Evolutionary conservation across 805 yeast genomes (phyloP).

Genomic region (Saccharomyces paradoxus): DNA sequence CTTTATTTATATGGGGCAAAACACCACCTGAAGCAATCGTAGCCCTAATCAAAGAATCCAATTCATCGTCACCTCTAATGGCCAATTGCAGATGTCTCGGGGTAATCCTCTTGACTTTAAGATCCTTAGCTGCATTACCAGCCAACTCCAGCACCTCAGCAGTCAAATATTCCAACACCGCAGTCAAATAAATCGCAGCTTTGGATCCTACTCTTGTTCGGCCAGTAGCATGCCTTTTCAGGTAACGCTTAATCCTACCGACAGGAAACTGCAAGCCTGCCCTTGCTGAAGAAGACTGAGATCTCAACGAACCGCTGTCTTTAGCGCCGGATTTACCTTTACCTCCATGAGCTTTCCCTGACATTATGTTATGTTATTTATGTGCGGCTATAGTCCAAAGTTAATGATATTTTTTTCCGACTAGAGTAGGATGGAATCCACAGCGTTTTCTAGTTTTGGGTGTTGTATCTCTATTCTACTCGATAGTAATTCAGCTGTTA

Average conservation of each 20-base stretch:
- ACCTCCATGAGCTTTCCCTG: constrained; percentile 95
- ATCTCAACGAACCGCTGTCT: constrained; percentile 44
- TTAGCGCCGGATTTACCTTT: constrained; percentile 90
- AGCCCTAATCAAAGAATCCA: constrained; percentile 86
- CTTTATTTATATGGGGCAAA: constrained; percentile 84
- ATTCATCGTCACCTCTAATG: constrained; percentile 96
- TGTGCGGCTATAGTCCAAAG: background rate
- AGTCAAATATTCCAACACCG: constrained; percentile 90
- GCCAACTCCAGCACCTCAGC: constrained; percentile 97
- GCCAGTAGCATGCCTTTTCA: constrained; percentile 85
- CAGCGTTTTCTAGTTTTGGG: background rate
- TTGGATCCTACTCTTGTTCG: constrained; percentile 84
- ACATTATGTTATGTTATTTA: constrained; percentile 41
- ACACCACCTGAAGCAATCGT: constrained; percentile 99
- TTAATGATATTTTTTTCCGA: background rate
- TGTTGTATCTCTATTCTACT: background rate
- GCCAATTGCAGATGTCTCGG: constrained; percentile 97
- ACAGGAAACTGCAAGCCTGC: constrained; percentile 97
- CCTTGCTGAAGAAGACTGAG: constrained; percentile 86
- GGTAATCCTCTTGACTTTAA: constrained; percentile 91
- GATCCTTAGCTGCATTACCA: constrained; percentile 95
- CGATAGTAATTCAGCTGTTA: background rate
- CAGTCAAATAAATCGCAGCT: constrained; percentile 91
- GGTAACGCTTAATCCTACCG: constrained; percentile 95
- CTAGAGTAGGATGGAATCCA: background rate